phyloP scores from a whole-genome alignment of 78 protist genomes.

The Salpingoeca rosetta region DNA sequence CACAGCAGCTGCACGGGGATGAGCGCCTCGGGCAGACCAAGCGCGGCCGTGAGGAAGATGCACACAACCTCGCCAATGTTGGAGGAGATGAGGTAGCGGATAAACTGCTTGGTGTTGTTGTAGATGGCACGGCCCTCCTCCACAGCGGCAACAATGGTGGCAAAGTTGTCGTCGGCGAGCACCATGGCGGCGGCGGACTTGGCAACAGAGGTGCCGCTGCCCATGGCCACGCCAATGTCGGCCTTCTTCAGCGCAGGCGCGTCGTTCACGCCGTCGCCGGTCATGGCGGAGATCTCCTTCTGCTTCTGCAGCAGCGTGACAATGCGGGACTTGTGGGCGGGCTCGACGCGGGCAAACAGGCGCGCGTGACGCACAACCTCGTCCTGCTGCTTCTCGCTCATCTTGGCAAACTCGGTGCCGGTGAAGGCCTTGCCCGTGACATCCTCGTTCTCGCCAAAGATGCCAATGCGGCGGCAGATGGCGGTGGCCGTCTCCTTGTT shows the following conservation, averaged over 20 bases:
- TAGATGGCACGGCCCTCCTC: constrained; percentile 88
- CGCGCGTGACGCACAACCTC: not conserved
- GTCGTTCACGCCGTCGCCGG: constrained; percentile 97
- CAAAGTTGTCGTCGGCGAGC: constrained; percentile 94
- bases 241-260: constrained; percentile 89
- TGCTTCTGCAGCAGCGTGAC: constrained; percentile 2
- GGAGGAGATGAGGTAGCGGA: constrained; percentile 75
- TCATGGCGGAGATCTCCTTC: constrained; percentile 46
- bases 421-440: not conserved
- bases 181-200: constrained; percentile 86
- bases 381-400: not conserved
- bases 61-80: constrained; percentile 77
- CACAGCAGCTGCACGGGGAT: constrained; percentile 67
- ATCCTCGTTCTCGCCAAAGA: constrained; percentile 23
- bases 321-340: constrained; percentile 4
- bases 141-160: constrained; percentile 85
- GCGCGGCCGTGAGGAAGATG: constrained; percentile 5
- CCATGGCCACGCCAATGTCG: constrained; percentile 95
- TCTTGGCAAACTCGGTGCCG: not conserved
- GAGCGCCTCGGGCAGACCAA: constrained; percentile 78
- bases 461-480: constrained; percentile 54
- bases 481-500: constrained; percentile 84
- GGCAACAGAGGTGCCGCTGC: constrained; percentile 91
- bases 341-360: constrained; percentile 37
- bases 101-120: constrained; percentile 83